Evolutionary conservation across 495 filamentous ascomycete species (phyloP), one percentile per base, ranked within the genome.

Genomic region (Lophiotrema nucula): DNA sequence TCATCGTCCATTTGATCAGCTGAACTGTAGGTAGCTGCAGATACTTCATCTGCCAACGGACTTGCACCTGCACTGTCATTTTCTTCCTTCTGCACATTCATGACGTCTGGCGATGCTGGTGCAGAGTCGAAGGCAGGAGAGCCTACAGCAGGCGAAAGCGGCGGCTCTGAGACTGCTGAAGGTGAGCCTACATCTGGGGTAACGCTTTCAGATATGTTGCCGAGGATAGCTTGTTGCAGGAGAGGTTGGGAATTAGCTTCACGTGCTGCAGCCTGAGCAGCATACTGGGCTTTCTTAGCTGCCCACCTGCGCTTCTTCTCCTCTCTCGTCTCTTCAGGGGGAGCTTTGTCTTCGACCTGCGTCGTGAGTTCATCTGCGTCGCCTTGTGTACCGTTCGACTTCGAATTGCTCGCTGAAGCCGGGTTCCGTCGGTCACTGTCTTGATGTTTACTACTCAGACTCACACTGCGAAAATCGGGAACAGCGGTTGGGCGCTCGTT

Each of bases 11-110:
- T 95, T 69, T 98, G 93, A 65, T 83, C 74, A 3, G 88, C 96
- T 0, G 93, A 95, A 69, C 97, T 91, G 73, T 98, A 97, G 66
- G 97, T 90, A 63, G 93, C 93, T 47, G 93, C 93, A 33, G 92
- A 97, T 38, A 88, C 89, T 15, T 88, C 90, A 57, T 89, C 84
- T 68, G 19, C 41, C 33, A 56, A 73, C 74, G 57, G 58, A 67
- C 73, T 56, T 73, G 38, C 23, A 13, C n/a, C 53, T 37, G 50
- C 54, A 52, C 88, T 86, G 63, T 82, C 80, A 50, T 90, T 88
- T 60, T 86, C 72, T 61, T 85, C 81, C 50, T 82, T 77, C 26
- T 73, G 69, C 31, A 86, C 68, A 23, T 74, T 72, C 48, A 88
- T 80, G 4, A 77, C 78, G n/a, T 75, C 72, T 12, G 82, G 80